phyloP scores from a whole-genome alignment of 2,329 filamentous ascomycete genomes.

The Verticillium longisporum region DNA sequence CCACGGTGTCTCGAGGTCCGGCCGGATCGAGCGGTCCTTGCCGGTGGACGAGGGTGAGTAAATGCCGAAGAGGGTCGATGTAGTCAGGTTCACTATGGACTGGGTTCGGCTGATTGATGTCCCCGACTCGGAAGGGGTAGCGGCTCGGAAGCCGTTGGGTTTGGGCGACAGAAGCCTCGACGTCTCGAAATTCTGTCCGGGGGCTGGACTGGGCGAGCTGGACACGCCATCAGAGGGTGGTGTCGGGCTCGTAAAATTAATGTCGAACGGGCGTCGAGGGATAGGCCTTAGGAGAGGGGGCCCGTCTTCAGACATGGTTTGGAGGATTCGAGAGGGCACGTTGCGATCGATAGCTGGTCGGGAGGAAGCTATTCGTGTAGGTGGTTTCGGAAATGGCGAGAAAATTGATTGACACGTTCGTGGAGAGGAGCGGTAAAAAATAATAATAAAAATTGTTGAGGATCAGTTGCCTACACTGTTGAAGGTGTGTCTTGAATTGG shows the following conservation, averaged over 20 bases:
- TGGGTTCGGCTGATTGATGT: slow-evolving; percentile 58
- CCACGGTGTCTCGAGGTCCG: slow-evolving; percentile 65
- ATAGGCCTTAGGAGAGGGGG: slow-evolving; percentile 61
- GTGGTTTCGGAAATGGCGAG: background rate
- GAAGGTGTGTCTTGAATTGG: background rate
- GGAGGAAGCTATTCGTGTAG: background rate
- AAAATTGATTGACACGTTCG: background rate
- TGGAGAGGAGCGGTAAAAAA: too few species aligned
- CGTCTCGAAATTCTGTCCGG: slow-evolving; percentile 37
- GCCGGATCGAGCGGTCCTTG: slow-evolving; percentile 34
- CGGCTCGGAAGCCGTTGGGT: slow-evolving; percentile 16
- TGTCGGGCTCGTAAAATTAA: slow-evolving; percentile 41
- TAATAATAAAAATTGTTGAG: background rate
- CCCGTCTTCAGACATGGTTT: slow-evolving; percentile 31
- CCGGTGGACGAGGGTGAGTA: slow-evolving; percentile 64
- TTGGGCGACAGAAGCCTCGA: slow-evolving; percentile 2
- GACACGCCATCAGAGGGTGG: slow-evolving; percentile 31
- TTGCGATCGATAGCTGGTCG: background rate
- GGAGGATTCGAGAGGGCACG: slow-evolving; percentile 1
- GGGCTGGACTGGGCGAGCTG: slow-evolving; percentile 24
- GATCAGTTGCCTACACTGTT: background rate
- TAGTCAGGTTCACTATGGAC: slow-evolving; percentile 79
- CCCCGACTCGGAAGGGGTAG: slow-evolving; percentile 17
- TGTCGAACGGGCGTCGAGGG: slow-evolving; percentile 64
- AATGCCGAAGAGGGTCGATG: slow-evolving; percentile 85